Evolutionary conservation across 2,329 filamentous ascomycete genomes (phyloP).

Genomic region (Chalaropsis thielavioides): DNA sequence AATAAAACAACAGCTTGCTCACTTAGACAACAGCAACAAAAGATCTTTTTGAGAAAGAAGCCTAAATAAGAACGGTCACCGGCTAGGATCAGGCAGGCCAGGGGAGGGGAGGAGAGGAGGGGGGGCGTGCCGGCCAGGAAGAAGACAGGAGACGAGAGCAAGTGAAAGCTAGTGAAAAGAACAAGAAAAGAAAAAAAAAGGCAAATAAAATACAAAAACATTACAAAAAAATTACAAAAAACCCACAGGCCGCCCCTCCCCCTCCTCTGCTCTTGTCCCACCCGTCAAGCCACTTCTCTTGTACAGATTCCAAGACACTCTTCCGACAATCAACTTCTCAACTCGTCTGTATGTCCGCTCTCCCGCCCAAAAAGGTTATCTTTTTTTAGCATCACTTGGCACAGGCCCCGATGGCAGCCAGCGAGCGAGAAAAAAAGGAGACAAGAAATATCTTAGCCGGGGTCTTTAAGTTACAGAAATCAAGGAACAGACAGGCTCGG

Average conservation of each 20-base stretch:
- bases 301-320: neutral
- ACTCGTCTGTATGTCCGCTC: neutral
- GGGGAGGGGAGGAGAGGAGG: neutral
- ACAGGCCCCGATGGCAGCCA: neutral
- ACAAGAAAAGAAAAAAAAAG: no score
- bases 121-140: neutral
- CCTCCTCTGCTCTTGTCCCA: neutral
- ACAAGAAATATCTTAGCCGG: neutral
- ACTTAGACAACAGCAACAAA: neutral
- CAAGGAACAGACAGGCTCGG: neutral
- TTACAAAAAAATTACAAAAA: neutral
- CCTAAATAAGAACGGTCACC: neutral
- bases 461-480: neutral
- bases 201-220: neutral
- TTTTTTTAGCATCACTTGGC: neutral
- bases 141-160: neutral
- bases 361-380: neutral
- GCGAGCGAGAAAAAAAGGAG: neutral
- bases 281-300: neutral
- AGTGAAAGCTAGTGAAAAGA: neutral
- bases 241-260: neutral
- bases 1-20: neutral
- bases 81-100: neutral
- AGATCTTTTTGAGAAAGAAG: neutral
- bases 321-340: constrained; percentile 3